Evolutionary conservation across 805 yeast genomes (phyloP).

Genomic region (Metschnikowia lachancei): DNA sequence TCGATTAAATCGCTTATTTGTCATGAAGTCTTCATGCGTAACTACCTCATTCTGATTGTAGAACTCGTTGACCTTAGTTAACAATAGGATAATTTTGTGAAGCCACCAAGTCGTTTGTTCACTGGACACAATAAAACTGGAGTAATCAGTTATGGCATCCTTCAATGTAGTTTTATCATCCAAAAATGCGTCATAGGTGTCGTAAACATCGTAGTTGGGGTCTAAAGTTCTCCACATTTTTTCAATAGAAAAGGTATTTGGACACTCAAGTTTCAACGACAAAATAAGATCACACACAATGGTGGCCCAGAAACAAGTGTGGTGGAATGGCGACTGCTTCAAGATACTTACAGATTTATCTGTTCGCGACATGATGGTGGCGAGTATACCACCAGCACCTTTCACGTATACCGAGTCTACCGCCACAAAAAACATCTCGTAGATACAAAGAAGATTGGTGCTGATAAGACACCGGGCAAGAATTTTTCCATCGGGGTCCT

Average conservation of each 20-base stretch:
- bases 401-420: constrained; percentile 37
- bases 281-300: constrained; percentile 35
- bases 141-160: constrained; percentile 7
- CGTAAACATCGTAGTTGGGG: constrained; percentile 24
- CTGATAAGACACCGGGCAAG: constrained; percentile 37
- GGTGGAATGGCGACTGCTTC: constrained; percentile 29
- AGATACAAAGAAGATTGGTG: constrained; percentile 37
- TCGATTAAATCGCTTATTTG: constrained; percentile 23
- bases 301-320: constrained; percentile 38
- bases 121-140: constrained; percentile 13
- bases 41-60: constrained; percentile 26
- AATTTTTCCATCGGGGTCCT: constrained; percentile 26
- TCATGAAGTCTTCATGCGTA: constrained; percentile 26
- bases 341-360: constrained; percentile 22
- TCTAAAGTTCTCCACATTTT: constrained; percentile 35
- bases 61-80: constrained; percentile 31
- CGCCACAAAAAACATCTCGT: constrained; percentile 40
- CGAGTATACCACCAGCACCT: constrained; percentile 36
- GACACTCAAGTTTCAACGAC: constrained; percentile 31
- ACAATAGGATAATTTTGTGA: constrained; percentile 29
- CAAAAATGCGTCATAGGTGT: constrained; percentile 12
- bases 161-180: constrained; percentile 3
- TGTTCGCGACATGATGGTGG: constrained; percentile 26
- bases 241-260: constrained; percentile 33
- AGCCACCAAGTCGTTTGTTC: constrained; percentile 36